phyloP scores from a whole-genome alignment of 2,329 filamentous ascomycete species.

The Talaromyces sp. region DNA sequence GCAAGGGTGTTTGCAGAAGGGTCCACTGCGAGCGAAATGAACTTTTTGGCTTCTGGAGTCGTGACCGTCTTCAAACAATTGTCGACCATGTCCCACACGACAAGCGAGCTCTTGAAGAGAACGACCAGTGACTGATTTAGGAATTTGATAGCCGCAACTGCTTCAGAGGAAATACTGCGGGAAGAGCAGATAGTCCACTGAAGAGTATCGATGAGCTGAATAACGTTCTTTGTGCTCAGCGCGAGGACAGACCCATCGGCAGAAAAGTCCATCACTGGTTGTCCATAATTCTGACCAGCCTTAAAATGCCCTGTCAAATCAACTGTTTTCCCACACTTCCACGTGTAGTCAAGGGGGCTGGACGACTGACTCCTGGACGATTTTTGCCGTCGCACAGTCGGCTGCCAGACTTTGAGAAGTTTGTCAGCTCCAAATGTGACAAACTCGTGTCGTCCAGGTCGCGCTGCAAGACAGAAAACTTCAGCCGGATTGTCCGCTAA shows the following conservation, averaged over 20 bases:
- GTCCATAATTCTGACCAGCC: conserved; percentile 42
- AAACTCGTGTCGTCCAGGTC: conserved; percentile 66
- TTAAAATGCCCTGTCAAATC: conserved; percentile 39
- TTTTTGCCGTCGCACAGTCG: conserved; percentile 63
- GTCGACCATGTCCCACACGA: conserved; percentile 76
- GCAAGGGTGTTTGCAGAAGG: conserved; percentile 60
- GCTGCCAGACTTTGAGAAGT: conserved; percentile 74
- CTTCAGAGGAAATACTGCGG: conserved; percentile 60
- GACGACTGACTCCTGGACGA: conserved; percentile 55
- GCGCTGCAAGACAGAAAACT: conserved; percentile 68
- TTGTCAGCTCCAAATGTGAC: conserved; percentile 81
- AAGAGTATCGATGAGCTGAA: conserved; percentile 72
- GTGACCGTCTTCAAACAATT: conserved; percentile 68
- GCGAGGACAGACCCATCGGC: conserved; percentile 81
- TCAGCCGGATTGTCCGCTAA: conserved; percentile 47
- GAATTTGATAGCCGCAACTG: conserved; percentile 64
- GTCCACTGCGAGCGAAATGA: conserved; percentile 61
- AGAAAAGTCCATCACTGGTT: conserved; percentile 61
- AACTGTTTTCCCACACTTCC: conserved; percentile 62
- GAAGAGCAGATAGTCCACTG: conserved; percentile 63
- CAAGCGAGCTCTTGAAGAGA: conserved; percentile 63
- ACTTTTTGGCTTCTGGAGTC: conserved; percentile 40
- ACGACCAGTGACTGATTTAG: conserved; percentile 70
- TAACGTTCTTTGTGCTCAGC: conserved; percentile 49
- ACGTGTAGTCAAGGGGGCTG: conserved; percentile 59